Evolutionary conservation across 2,329 filamentous ascomycete genomes (phyloP), one percentile per base, ranked within the genome.

Genomic region (Sporothrix globosa): DNA sequence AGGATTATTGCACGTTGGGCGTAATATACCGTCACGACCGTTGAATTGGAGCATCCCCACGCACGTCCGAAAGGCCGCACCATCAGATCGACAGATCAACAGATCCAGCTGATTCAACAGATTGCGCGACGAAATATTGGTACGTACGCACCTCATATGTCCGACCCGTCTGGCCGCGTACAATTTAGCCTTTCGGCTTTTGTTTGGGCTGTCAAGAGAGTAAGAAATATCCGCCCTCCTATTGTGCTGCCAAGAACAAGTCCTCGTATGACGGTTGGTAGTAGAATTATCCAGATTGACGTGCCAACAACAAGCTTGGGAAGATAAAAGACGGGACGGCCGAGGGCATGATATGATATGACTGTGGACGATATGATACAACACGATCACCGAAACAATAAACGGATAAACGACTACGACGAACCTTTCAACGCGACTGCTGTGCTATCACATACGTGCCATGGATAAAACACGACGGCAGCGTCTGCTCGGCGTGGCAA

Each of bases 1-100:
- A 82, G 85, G 60, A 78, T 89, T 30, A 73, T 85, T 27, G 76
- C 78, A n/a, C 77, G 82, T 9, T 85, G 83, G 83, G 76, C 76
- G 1, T 69, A 24, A 53, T 24, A 24, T 44, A 17, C 41, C 11
- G 11, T 13, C 14, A 3, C 14, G 41, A 17, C 11, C 17, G 13
- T 48, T 19, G 14, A 19, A 10, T 53, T 21, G 56, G 17, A 34
- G 19, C 30, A 60, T 61, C 56, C 56, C 56, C 56, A 44, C 56
- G 56, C 56, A 61, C 14, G 56, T 61, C 56, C 56, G 34, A 61
- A 24, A 34, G 6, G 34, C 56, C 56, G 56, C 34, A n/a, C 34
- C 50, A 48, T 34, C 34, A 6, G 48, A 50, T 50, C n/a, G 48
- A 50, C 34, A 34, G 34, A 34, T 7, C 48, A 14, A 50, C n/a